Evolutionary conservation across 306 rosid genomes (phyloP), one percentile per base, ranked within the genome.

Genomic region (Quercus bicolor): DNA sequence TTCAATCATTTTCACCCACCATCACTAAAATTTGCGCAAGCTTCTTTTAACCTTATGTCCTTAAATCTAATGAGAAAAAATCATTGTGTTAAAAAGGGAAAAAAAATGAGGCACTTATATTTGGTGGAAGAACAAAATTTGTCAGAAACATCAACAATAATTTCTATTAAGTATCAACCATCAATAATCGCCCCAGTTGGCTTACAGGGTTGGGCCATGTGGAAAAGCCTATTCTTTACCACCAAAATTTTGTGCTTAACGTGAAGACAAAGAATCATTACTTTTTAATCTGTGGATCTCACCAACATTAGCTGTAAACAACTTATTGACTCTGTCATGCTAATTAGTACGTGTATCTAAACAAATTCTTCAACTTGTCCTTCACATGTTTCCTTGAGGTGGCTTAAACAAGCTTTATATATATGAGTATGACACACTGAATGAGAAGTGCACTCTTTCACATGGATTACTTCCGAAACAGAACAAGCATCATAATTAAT

Each of bases 191-290:
- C n/a, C 24, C 24, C 1, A 6, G 1, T 13, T 66, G 51, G 48
- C 45, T 66, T 66, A 33, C 71, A 65, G 7, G 24, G 71, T 18
- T 65, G 70, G 70, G 12, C 34, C 45, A 9, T 18, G 31, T 64
- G 33, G 3, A 62, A 15, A 33, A 14, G 18, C 7, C 2, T 26
- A 13, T 59, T 24, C 34, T 60, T 24, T 26, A 10, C 57, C 6
- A 19, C 54, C 9, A 6, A 40, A 78, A 31, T 3, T 57, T 11
- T 59, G 72, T 60, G 64, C 82, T 72, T 55, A 21, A 68, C 43
- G 21, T 66, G 71, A 34, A 66, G 71, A 66, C 71, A 15, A 66
- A 66, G 71, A 66, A 66, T 18, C 71, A 66, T 12, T 66, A 66
- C 26, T 16, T 66, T 62, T 28, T 11, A 26, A 26, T 62, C 40